Conservation (phyloP, 768 basidiomycete species). For the Boletus subcaerulescens region DNA sequence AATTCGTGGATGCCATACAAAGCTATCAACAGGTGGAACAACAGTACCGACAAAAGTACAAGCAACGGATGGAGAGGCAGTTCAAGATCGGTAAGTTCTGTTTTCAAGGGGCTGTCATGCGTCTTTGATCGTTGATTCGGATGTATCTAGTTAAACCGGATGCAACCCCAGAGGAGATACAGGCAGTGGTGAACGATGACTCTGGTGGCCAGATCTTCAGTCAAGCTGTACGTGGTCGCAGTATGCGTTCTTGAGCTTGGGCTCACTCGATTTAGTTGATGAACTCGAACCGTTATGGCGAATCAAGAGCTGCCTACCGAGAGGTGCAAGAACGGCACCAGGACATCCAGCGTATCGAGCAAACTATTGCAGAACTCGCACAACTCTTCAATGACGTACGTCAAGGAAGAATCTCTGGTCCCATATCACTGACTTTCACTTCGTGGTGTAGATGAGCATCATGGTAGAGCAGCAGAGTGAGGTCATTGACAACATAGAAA, state of each 20-base stretch:
- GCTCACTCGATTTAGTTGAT: constrained; percentile 55
- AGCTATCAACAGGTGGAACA: constrained; percentile 81
- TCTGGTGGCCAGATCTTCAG: constrained; percentile 84
- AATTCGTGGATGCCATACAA: constrained; percentile 85
- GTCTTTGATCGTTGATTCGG: background rate
- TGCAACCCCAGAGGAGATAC: constrained; percentile 85
- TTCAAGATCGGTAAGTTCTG: constrained; percentile 70
- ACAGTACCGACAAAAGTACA: constrained; percentile 73
- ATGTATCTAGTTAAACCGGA: constrained; percentile 75
- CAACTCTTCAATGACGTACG: constrained; percentile 93
- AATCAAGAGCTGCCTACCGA: constrained; percentile 85
- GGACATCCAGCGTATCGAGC: constrained; percentile 94
- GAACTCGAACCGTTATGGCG: constrained; percentile 87
- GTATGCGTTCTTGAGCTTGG: background rate
- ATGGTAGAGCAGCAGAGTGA: constrained; percentile 95
- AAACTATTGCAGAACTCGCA: constrained; percentile 88
- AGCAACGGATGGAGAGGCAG: constrained; percentile 80
- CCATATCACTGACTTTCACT: constrained; percentile 2
- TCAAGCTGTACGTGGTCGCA: constrained; percentile 58
- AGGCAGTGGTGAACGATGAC: constrained; percentile 83
- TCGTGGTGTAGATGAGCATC: constrained; percentile 73
- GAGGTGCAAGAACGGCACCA: constrained; percentile 98
- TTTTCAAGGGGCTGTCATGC: background rate
- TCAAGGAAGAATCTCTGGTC: constrained; percentile 2
- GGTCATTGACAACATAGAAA: constrained; percentile 77